Conservation (phyloP, 2,329 filamentous ascomycete species). For the Chlorencoelia australis region DNA sequence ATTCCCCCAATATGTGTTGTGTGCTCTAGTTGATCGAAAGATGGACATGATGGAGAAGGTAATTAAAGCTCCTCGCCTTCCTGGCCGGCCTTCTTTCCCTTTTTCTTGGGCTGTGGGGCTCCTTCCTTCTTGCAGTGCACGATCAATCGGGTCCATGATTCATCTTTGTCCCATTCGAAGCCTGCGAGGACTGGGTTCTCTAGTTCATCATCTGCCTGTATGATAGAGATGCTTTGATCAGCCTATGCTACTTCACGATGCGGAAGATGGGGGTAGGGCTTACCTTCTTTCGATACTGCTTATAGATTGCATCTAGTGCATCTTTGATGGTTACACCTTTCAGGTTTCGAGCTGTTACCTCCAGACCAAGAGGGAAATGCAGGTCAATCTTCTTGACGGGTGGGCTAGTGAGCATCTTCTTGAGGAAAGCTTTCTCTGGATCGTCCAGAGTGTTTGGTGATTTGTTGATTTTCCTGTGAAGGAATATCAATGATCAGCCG, state of each 20-base stretch:
- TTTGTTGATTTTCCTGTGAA: constrained; percentile 84
- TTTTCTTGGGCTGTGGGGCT: constrained; percentile 52
- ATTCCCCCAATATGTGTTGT: too few relatives aligned
- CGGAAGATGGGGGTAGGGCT: constrained; percentile 24
- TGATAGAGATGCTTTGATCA: constrained; percentile 15
- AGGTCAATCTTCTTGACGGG: constrained; percentile 91
- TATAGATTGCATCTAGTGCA: constrained; percentile 88
- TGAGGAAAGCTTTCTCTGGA: constrained; percentile 57
- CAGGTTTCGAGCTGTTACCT: constrained; percentile 81
- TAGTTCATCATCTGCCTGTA: constrained; percentile 84
- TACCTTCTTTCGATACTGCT: constrained; percentile 94
- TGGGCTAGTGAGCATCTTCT: constrained; percentile 69
- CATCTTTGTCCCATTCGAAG: constrained; percentile 94
- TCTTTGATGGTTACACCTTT: constrained; percentile 98
- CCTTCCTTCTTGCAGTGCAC: constrained; percentile 75
- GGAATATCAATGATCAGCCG: constrained; percentile 10
- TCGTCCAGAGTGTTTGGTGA: constrained; percentile 72
- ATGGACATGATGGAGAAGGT: constrained; percentile 10
- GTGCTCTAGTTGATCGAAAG: constrained; percentile 15
- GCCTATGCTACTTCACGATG: constrained; percentile 9
- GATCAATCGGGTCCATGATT: constrained; percentile 78
- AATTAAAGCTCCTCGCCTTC: constrained; percentile 28
- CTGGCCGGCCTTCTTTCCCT: constrained; percentile 44
- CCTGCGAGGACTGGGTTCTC: constrained; percentile 79
- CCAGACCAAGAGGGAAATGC: constrained; percentile 77